Evolutionary conservation across 129 eudicot species (phyloP).

Genomic region (Oenanthe sinensis): DNA sequence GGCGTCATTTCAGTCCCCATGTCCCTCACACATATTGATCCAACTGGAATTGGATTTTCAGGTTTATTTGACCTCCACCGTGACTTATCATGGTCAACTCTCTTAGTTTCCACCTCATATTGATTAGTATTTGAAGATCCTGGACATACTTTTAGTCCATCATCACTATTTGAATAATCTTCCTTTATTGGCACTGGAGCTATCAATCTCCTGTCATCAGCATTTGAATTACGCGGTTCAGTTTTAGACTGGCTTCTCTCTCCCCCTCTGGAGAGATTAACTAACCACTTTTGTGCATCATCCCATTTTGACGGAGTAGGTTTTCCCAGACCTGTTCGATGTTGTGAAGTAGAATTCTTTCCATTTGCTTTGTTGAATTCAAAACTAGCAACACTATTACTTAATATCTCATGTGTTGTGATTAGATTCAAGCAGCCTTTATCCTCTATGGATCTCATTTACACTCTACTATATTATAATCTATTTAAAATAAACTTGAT

Average conservation of each 20-base stretch:
- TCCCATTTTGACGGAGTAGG: conserved; percentile 96
- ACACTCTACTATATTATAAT: not conserved
- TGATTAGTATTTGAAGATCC: conserved; percentile 10
- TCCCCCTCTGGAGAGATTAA: conserved; percentile 73
- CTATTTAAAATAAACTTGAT: not conserved
- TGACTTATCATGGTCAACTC: conserved; percentile 56
- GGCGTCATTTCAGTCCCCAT: conserved; percentile 99
- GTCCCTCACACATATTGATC: conserved; percentile 79
- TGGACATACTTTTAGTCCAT: conserved; percentile 27
- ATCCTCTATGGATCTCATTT: conserved; percentile 77
- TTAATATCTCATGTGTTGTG: conserved; percentile 33
- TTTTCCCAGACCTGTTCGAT: conserved; percentile 71
- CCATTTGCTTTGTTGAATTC: conserved; percentile 74
- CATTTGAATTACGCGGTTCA: conserved; percentile 70
- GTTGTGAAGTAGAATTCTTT: conserved; percentile 40
- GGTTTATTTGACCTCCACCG: conserved; percentile 43
- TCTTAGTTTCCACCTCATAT: conserved; percentile 51
- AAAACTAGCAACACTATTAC: conserved; percentile 28
- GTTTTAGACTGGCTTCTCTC: conserved; percentile 47
- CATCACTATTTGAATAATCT: conserved; percentile 45
- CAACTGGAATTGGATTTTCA: conserved; percentile 35
- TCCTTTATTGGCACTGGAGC: conserved; percentile 51
- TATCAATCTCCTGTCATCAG: conserved; percentile 73
- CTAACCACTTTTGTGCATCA: conserved; percentile 94
- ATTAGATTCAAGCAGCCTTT: conserved; percentile 49